Percentiles rank a stretch among this genome's conserved stretches.
Evolutionary conservation across 805 yeast genomes (phyloP).

Genomic region (Lipomyces oligophaga): DNA sequence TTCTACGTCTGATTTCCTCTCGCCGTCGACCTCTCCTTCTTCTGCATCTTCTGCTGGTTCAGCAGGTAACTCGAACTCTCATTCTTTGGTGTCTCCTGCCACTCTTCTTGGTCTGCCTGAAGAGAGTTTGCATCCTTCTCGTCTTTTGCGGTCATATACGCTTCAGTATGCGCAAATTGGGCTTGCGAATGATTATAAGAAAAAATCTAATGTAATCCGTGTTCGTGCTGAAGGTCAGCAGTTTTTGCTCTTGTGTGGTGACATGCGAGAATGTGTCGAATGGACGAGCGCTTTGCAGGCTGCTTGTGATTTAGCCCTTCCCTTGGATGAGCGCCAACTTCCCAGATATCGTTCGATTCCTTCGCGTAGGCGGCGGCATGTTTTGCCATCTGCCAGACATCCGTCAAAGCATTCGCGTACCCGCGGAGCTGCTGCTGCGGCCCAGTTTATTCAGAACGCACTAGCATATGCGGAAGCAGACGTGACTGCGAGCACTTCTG

Average conservation of each 20-base stretch:
- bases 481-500: too few relatives aligned
- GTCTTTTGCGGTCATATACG: slow-evolving; percentile 55
- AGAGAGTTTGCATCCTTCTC: slow-evolving; percentile 26
- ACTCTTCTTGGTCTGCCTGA: slow-evolving; percentile 12
- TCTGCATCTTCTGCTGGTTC: slow-evolving; percentile 15
- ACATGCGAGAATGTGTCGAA: slow-evolving; percentile 62
- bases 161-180: slow-evolving; percentile 83
- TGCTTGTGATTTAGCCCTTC: slow-evolving; percentile 78
- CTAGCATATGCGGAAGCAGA: neutral
- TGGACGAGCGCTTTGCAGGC: slow-evolving; percentile 73
- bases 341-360: slow-evolving; percentile 83
- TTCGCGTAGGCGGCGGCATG: slow-evolving; percentile 55
- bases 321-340: slow-evolving; percentile 62
- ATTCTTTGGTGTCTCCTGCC: slow-evolving; percentile 6
- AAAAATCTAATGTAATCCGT: slow-evolving; percentile 63
- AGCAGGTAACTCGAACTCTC: slow-evolving; percentile 5
- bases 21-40: slow-evolving; percentile 17
- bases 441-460: neutral
- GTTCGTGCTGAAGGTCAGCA: slow-evolving; percentile 82
- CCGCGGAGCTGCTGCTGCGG: slow-evolving; percentile 4
- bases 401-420: slow-evolving; percentile 11
- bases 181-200: slow-evolving; percentile 77
- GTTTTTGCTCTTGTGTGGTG: slow-evolving; percentile 60
- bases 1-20: neutral
- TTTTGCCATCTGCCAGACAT: slow-evolving; percentile 25